Base-by-base conservation (phyloP, 441 rosid genomes). In the Pelargonium citronellum region DNA sequence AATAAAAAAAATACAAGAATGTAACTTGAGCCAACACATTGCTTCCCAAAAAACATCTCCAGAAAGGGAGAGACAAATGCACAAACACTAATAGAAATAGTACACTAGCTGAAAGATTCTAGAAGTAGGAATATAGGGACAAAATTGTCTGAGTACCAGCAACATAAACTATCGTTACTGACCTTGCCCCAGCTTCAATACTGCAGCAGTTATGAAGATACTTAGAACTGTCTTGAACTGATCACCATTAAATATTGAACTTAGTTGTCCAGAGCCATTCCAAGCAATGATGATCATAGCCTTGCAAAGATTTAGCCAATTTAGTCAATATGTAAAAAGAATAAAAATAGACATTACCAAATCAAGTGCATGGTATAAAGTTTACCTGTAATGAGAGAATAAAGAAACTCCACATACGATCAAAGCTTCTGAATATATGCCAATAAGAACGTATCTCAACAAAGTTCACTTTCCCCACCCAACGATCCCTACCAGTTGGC, bases 341-440 rank as follows among this genome's bases (percentile, higher is more conserved):
- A 72, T 69, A 6, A 66, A 64, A 64, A 16, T 46, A 19, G 46
- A 61, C 2, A 7, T 3, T 1, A 62, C 1, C 34, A 43, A 74
- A 68, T 53, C 13, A 37, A 2, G 47, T 5, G 55, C 63, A 51
- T 17, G 0, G 34, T 49, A 66, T 39, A 15, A 64, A 80, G 66
- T 7, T 15, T 79, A 95, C 99, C 98, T 95, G 99, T 71, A 95
- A 79, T 82, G 84, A 85, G 43, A 92, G 80, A 81, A 95, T 92
- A 71, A 88, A 89, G 79, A 95, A 95, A 77, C 92, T 87, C 99
- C 99, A 95, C 99, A 95, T 91, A 63, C 98, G 92, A 84, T 95
- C 99, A 64, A 91, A 95, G 85, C 98, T 95, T 81, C 99, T 89
- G 75, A 95, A 95, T 70, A 95, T 73, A 85, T 95, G 99, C 93